Base-by-base conservation (phyloP, 768 basidiomycete species). In the Lactifluus volemus region DNA sequence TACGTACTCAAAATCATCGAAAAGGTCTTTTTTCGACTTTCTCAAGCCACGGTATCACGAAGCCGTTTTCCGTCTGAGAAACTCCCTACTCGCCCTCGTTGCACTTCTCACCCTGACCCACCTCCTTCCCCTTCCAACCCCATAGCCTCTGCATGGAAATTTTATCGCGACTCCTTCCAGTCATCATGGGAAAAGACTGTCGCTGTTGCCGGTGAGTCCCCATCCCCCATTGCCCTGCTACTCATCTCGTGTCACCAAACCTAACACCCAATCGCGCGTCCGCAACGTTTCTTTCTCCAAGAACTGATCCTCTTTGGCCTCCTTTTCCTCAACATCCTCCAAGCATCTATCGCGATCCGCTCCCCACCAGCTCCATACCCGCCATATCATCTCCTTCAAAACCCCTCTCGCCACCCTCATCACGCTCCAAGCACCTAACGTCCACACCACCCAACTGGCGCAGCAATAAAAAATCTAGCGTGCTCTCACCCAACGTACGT, bases 121-220 rank as follows among this genome's bases (percentile, higher is more conserved):
- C 47, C 65, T 66, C n/a, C 65, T 66, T 5, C 65, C 65, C 14
- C 32, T 62, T 19, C 65, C 65, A 38, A 54, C 63, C 2, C 63
- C 55, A 3, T 59, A 65, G 41, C 64, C 11, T 58, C 63, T 32
- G 57, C 54, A 55, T 65, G 60, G 59, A 61, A 59, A n/a, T 48
- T 66, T 10, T 59, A 65, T 47, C 59, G 63, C 6, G 49, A 56
- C 57, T 55, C 65, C 45, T 65, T 54, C 48, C 63, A 55, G 12
- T 66, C 65, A 12, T 32, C 52, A 32, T 58, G 49, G 56, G 63
- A 66, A 49, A 57, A 61, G 45, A 19, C 42, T 5, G 2, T 65
- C 15, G 63, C 60, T 3, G 3, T 54, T 32, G 17, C 44, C 9
- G 65, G 65, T 66, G 32, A 58, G 65, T n/a, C n/a, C n/a, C n/a